Percentiles rank a stretch among this genome's conserved stretches.
phyloP scores from a whole-genome alignment of 2,329 filamentous ascomycete genomes.

The Penicillium sp. region DNA sequence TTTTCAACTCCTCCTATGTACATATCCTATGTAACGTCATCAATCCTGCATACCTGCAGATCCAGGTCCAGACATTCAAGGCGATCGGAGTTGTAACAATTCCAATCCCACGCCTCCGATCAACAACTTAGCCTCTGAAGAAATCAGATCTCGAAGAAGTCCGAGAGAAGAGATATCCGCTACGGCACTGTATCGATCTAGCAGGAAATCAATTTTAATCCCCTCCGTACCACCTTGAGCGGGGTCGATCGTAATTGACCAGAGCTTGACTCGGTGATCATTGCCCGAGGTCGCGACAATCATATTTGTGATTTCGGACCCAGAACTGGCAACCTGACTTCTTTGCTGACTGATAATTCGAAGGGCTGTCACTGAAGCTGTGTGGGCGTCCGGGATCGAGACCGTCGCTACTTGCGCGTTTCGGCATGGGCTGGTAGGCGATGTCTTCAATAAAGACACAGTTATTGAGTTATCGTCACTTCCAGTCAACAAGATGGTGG shows the following conservation, averaged over 20 bases:
- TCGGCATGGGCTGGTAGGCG: conserved; percentile 6
- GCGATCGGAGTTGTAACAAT: conserved; percentile 35
- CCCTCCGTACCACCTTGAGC: conserved; percentile 20
- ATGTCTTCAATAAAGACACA: conserved; percentile 51
- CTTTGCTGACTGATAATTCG: conserved; percentile 32
- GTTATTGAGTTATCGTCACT: conserved; percentile 87
- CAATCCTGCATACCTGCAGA: conserved; percentile 1
- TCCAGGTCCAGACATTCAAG: background rate
- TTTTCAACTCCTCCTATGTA: conserved; percentile 10
- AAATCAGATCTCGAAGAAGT: conserved; percentile 30
- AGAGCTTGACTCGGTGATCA: conserved; percentile 53
- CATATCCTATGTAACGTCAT: conserved; percentile 18
- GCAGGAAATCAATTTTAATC: conserved; percentile 29
- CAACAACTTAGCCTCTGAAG: conserved; percentile 35
- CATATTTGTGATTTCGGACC: conserved; percentile 16
- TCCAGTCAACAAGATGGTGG: conserved; percentile 68
- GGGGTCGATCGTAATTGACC: conserved; percentile 40
- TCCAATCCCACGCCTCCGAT: conserved; percentile 58
- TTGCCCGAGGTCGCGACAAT: conserved; percentile 47
- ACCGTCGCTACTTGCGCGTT: conserved; percentile 34
- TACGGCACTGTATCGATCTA: conserved; percentile 52
- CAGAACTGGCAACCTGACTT: background rate
- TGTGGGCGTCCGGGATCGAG: conserved; percentile 48
- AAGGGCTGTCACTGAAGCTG: conserved; percentile 48
- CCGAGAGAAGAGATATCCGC: conserved; percentile 60